Evolutionary conservation across 371 early-diverging fungal genomes (phyloP).

Genomic region (Gilbertella persicaria): DNA sequence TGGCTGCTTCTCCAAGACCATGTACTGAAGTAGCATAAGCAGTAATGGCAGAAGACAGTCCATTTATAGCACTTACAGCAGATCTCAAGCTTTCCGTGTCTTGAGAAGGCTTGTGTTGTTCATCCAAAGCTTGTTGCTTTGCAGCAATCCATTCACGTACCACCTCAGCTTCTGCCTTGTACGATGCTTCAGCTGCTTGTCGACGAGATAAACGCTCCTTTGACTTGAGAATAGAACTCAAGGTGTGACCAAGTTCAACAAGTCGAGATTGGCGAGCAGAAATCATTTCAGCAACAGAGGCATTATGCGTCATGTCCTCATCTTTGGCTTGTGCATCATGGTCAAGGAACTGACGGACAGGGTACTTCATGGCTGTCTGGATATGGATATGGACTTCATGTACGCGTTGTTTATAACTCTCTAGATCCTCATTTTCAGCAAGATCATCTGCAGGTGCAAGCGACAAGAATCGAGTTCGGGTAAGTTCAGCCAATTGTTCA

Average conservation of each 20-base stretch:
- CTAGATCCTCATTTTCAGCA: conserved; percentile 2
- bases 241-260: conserved; percentile 23
- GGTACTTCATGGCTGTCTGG: conserved; percentile 14
- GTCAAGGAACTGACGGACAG: conserved; percentile 22
- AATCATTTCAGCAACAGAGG: conserved; percentile 28
- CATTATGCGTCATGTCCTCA: conserved; percentile 26
- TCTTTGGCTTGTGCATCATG: conserved; percentile 16
- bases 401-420: conserved; percentile 9
- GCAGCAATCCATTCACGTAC: conserved; percentile 36
- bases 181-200: conserved; percentile 36
- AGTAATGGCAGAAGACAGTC: conserved; percentile 6
- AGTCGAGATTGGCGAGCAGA: conserved; percentile 30
- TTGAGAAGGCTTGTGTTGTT: not conserved
- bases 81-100: conserved; percentile 3
- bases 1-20: conserved; percentile 10
- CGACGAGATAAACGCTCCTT: conserved; percentile 36
- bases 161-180: conserved; percentile 29
- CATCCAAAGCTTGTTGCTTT: not conserved
- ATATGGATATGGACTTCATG: conserved; percentile 5
- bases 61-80: not conserved
- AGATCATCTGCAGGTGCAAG: conserved; percentile 10
- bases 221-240: conserved; percentile 30
- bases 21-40: conserved; percentile 12
- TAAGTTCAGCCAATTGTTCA: conserved; percentile 20
- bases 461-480: conserved; percentile 15